These are phyloP conservation scores for Exophiala dermatitidis DNA, from an alignment of 2,329 filamentous ascomycete genomes.

Conservation along the genomic window DNA sequence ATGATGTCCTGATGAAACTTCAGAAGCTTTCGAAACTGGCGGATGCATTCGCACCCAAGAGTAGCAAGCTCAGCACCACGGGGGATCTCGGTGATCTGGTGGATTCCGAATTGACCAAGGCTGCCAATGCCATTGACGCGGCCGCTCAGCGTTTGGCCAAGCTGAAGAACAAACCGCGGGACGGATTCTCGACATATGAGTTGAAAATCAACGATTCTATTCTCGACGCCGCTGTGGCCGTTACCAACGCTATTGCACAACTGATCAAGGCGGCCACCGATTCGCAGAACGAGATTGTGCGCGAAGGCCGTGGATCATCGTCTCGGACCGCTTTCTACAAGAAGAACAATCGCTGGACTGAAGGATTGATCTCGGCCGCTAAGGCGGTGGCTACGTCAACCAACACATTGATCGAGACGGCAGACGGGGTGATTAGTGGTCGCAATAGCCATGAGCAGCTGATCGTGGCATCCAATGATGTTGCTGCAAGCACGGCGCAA, in stretches of 20 bases:
- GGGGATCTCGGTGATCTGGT: conserved; percentile 82
- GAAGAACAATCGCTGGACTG: conserved; percentile 99
- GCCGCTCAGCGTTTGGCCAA: conserved; percentile 83
- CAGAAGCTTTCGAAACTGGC: conserved; percentile 91
- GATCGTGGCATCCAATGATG: conserved; percentile 95
- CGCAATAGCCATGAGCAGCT: conserved; percentile 94
- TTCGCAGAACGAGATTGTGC: conserved; percentile 93
- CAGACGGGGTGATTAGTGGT: conserved; percentile 85
- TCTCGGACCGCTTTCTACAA: conserved; percentile 96
- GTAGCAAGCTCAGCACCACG: conserved; percentile 66
- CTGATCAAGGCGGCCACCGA: conserved; percentile 90
- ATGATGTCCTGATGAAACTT: conserved; percentile 88
- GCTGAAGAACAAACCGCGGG: conserved; percentile 91
- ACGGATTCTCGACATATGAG: conserved; percentile 92
- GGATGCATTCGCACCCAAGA: conserved; percentile 83
- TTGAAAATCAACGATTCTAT: conserved; percentile 94
- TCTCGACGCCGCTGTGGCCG: conserved; percentile 81
- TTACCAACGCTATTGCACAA: conserved; percentile 87
- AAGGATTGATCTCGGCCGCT: conserved; percentile 91
- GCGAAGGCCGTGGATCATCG: conserved; percentile 78
- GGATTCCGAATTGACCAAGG: conserved; percentile 83
- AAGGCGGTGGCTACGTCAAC: conserved; percentile 93
- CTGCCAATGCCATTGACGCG: conserved; percentile 89
- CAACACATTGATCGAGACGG: conserved; percentile 94
- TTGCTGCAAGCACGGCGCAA: conserved; percentile 91